A percentile compares a stretch with the other conserved stretches of the same genome.
phyloP scores from a whole-genome alignment of 73 alveolate genomes.

The Paramecium bursaria region DNA sequence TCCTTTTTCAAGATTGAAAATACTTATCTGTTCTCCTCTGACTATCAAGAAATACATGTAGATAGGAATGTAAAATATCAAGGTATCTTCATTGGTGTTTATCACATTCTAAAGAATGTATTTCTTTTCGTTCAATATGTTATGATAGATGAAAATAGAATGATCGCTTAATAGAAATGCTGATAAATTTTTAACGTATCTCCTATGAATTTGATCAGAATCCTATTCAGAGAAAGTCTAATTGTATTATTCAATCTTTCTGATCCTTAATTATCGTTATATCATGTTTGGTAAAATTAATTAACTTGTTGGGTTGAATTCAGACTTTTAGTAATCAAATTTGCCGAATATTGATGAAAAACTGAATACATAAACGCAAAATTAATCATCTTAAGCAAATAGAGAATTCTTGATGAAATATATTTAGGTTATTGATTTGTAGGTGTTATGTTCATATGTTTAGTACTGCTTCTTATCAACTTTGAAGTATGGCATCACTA shows the following conservation, averaged over 20 bases:
- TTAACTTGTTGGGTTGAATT: conserved; percentile 24
- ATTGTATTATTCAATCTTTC: conserved; percentile 1
- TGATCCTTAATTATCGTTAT: not conserved
- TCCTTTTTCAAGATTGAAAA: conserved; percentile 39
- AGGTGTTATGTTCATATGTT: not conserved
- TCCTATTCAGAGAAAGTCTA: not conserved
- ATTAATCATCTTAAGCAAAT: conserved; percentile 31
- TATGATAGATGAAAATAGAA: conserved; percentile 43
- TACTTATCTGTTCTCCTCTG: conserved; percentile 25
- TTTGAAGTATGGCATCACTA: conserved; percentile 33
- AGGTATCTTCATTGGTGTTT: not conserved
- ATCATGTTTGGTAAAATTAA: conserved; percentile 16
- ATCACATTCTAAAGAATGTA: not conserved
- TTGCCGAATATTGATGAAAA: conserved; percentile 35
- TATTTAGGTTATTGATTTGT: not conserved
- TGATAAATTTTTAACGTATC: conserved; percentile 19
- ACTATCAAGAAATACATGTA: not conserved
- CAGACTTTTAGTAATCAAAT: conserved; percentile 21
- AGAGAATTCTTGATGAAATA: conserved; percentile 28
- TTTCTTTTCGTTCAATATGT: conserved; percentile 17
- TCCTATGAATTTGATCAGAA: conserved; percentile 13
- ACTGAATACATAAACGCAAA: conserved; percentile 10
- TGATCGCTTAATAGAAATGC: conserved; percentile 32
- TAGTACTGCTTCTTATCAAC: not conserved
- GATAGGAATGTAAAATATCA: conserved; percentile 31